Percentiles rank a stretch among this genome's conserved stretches.
These are phyloP conservation scores for Mycosphaerella arachidis DNA, from an alignment of 2,329 filamentous ascomycete species.

Conservation along the genomic window DNA sequence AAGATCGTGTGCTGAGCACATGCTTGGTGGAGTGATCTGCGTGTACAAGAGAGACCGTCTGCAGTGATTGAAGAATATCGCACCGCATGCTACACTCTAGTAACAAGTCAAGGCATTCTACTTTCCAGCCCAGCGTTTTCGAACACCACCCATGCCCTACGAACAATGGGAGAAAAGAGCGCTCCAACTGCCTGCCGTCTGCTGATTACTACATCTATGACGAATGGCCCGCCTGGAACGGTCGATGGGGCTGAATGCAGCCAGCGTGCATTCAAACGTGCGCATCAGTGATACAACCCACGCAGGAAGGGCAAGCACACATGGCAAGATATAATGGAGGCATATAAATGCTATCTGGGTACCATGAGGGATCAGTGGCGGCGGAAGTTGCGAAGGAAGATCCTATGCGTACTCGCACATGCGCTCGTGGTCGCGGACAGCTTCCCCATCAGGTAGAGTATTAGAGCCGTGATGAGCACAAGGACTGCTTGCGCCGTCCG, in stretches of 20 bases:
- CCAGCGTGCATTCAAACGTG: neutral
- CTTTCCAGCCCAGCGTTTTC: neutral
- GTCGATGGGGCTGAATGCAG: neutral
- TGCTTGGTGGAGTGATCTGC: neutral
- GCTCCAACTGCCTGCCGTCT: neutral
- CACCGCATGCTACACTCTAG: neutral
- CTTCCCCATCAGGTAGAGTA: no score
- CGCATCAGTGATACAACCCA: neutral
- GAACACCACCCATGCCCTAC: neutral
- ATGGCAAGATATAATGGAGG: neutral
- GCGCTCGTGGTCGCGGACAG: no score
- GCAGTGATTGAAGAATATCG: neutral
- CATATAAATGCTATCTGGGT: neutral
- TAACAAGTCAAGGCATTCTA: neutral
- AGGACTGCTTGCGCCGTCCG: no score
- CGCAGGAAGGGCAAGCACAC: neutral
- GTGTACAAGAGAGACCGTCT: neutral
- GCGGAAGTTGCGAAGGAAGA: no score
- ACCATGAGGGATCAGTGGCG: neutral
- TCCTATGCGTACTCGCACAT: no score
- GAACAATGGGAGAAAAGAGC: neutral
- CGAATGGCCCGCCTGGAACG: neutral
- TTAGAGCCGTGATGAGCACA: no score
- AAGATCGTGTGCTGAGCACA: neutral
- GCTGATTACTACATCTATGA: neutral